These are phyloP conservation scores for Auricularia sp. DNA, from an alignment of 768 basidiomycete genomes.

Conservation along the genomic window DNA sequence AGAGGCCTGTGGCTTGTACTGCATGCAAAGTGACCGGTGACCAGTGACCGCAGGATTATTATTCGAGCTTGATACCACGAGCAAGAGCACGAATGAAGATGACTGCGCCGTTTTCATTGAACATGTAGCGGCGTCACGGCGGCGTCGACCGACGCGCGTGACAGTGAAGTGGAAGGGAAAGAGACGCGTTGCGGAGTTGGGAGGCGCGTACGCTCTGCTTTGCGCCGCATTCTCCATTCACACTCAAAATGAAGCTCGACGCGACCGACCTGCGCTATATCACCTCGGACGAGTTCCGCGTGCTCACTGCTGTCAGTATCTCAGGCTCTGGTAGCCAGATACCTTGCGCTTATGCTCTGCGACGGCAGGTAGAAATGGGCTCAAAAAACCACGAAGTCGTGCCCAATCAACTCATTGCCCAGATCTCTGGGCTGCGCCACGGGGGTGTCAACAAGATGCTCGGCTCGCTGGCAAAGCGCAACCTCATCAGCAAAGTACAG, in stretches of 20 bases:
- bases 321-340: background rate
- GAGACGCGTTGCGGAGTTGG: background rate
- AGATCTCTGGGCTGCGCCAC: slow-evolving; percentile 83
- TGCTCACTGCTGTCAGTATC: slow-evolving; percentile 74
- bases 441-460: slow-evolving; percentile 92
- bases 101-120: no score
- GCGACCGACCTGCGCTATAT: slow-evolving; percentile 91
- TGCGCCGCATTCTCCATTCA: background rate
- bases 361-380: slow-evolving; percentile 82
- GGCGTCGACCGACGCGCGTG: no score
- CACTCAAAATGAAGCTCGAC: slow-evolving; percentile 72
- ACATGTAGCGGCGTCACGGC: no score
- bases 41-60: no score
- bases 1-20: no score
- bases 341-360: background rate
- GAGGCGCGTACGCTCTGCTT: no score
- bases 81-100: no score
- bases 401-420: slow-evolving; percentile 77
- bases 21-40: no score
- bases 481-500: slow-evolving; percentile 79
- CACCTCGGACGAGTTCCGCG: slow-evolving; percentile 84
- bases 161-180: background rate
- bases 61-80: no score
- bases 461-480: slow-evolving; percentile 83
- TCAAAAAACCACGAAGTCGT: slow-evolving; percentile 97